Conservation (phyloP, 768 basidiomycete species). For the Collybiopsis confluens region DNA sequence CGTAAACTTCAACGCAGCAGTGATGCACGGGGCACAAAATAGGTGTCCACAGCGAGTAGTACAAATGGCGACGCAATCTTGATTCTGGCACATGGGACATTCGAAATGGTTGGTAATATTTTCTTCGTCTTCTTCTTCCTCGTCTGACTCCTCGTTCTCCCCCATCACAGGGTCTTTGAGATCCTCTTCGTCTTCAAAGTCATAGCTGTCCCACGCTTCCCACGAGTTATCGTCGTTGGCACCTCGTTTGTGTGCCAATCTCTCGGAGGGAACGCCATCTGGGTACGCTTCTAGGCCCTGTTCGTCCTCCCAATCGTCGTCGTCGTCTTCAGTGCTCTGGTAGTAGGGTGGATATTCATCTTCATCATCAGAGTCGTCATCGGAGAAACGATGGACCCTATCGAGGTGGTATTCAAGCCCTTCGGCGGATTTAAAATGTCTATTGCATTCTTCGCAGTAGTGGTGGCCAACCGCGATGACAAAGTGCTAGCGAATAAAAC, state of each 20-base stretch:
- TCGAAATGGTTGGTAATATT: neutral
- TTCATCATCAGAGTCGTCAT: too few species aligned
- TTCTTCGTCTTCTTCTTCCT: neutral
- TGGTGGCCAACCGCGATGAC: too few species aligned
- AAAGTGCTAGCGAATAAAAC: too few species aligned
- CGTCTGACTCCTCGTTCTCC: too few species aligned
- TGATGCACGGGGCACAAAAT: constrained; percentile 6
- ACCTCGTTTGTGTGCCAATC: neutral
- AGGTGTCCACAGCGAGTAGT: constrained; percentile 4
- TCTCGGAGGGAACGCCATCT: neutral
- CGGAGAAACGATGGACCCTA: too few species aligned
- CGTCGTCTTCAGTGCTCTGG: too few species aligned
- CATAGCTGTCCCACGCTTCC: neutral
- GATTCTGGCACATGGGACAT: constrained; percentile 4
- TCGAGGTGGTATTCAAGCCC: too few species aligned
- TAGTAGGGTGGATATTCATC: too few species aligned
- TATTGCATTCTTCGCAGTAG: too few species aligned
- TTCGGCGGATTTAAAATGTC: too few species aligned
- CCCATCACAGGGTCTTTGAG: neutral
- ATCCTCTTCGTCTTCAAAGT: constrained; percentile 5
- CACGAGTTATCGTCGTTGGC: neutral
- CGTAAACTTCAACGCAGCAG: neutral
- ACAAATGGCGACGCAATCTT: neutral
- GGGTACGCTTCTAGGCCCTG: neutral
- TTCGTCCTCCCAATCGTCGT: constrained; percentile 8